phyloP scores from a whole-genome alignment of 345 rosid species.

The Acer yangbiense region DNA sequence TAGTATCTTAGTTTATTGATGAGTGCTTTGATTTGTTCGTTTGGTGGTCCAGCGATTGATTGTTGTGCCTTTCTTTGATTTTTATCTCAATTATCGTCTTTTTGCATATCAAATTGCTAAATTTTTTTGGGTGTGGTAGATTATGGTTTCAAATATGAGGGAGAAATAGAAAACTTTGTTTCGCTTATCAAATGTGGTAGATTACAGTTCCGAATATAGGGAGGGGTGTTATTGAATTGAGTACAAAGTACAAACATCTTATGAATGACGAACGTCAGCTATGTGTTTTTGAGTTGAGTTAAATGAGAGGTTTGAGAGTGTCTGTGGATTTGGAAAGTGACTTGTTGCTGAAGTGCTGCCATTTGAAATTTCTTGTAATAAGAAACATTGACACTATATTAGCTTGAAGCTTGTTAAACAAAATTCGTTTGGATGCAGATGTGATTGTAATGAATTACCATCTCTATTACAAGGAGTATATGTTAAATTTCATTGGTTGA shows the following conservation, averaged over 20 bases:
- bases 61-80: background rate
- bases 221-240: background rate
- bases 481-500: constrained; percentile 7
- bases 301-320: background rate
- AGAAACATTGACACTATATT: background rate
- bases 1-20: background rate
- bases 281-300: background rate
- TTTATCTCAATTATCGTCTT: background rate
- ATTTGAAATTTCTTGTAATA: background rate
- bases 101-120: background rate
- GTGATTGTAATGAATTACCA: background rate
- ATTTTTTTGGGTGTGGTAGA: background rate
- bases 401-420: background rate
- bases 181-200: background rate
- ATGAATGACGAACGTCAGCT: background rate
- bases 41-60: background rate
- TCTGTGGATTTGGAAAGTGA: background rate
- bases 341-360: background rate
- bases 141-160: background rate
- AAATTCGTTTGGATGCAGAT: background rate
- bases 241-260: background rate
- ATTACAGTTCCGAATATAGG: too few relatives aligned
- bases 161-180: background rate
- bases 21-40: background rate
- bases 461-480: background rate